A percentile compares a stretch with the other conserved stretches of the same genome.
phyloP scores from a whole-genome alignment of 2,329 filamentous ascomycete genomes.

The Huntiella decipiens region DNA sequence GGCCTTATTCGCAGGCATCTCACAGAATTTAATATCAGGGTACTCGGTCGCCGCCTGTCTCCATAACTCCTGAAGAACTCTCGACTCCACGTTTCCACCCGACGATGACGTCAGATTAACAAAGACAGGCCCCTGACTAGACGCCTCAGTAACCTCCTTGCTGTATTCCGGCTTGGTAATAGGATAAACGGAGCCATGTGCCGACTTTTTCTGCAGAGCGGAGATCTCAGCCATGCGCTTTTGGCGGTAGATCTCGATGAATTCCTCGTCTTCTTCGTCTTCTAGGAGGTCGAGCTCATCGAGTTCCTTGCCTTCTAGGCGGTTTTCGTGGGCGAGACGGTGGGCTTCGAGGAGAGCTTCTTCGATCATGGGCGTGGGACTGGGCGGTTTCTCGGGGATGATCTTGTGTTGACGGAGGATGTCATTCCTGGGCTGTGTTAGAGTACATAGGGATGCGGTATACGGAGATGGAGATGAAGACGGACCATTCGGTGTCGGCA shows the following conservation, averaged over 20 bases:
- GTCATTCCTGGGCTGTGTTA: constrained; percentile 56
- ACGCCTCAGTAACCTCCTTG: constrained; percentile 80
- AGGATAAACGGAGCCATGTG: constrained; percentile 83
- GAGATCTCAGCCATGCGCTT: constrained; percentile 74
- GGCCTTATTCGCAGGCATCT: constrained; percentile 79
- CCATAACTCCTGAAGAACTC: constrained; percentile 72
- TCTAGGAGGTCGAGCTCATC: constrained; percentile 88
- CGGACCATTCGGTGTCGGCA: constrained; percentile 90
- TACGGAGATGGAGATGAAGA: background rate
- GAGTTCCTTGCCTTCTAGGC: constrained; percentile 81
- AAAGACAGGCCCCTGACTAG: constrained; percentile 46
- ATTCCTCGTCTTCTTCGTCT: constrained; percentile 85
- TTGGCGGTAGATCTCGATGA: constrained; percentile 71
- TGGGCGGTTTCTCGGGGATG: constrained; percentile 94
- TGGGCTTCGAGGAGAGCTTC: constrained; percentile 77
- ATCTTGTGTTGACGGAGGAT: constrained; percentile 92
- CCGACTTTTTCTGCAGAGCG: constrained; percentile 51
- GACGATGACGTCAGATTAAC: constrained; percentile 67
- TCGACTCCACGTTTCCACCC: constrained; percentile 68
- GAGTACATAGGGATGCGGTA: background rate
- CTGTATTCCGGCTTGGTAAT: constrained; percentile 88
- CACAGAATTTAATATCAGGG: constrained; percentile 92
- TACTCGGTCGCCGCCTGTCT: constrained; percentile 65
- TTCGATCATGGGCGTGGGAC: constrained; percentile 87
- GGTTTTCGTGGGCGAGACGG: constrained; percentile 71